These are phyloP conservation scores for Megacollybia marginata DNA, from an alignment of 768 basidiomycete genomes.

Conservation along the genomic window DNA sequence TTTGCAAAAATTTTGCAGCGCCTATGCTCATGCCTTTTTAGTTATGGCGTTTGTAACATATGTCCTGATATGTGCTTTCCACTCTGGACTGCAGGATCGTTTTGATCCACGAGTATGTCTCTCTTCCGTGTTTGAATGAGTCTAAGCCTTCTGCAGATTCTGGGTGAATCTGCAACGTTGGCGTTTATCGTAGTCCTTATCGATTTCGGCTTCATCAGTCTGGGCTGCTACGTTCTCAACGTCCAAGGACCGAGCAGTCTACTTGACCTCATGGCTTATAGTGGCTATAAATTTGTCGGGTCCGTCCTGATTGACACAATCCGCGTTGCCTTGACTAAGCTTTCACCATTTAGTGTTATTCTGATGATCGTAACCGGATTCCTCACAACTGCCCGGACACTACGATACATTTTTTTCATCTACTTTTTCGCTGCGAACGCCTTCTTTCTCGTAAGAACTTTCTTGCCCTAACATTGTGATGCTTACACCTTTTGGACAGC, in stretches of 20 bases:
- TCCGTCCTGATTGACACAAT: background rate
- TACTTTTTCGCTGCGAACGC: slow-evolving; percentile 88
- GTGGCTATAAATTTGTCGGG: slow-evolving; percentile 98
- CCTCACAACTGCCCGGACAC: slow-evolving; percentile 47
- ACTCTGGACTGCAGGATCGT: slow-evolving; percentile 72
- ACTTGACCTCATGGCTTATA: slow-evolving; percentile 83
- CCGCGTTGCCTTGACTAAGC: background rate
- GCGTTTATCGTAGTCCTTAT: slow-evolving; percentile 79
- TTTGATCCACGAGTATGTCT: slow-evolving; percentile 58
- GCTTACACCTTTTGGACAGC: slow-evolving; percentile 34
- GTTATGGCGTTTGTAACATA: slow-evolving; percentile 97
- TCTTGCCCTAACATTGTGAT: background rate
- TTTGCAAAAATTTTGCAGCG: slow-evolving; percentile 1
- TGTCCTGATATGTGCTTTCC: slow-evolving; percentile 80
- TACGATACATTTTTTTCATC: slow-evolving; percentile 67
- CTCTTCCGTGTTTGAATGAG: no score
- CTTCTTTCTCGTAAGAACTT: slow-evolving; percentile 82
- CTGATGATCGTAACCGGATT: slow-evolving; percentile 55
- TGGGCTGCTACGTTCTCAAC: slow-evolving; percentile 90
- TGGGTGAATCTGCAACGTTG: slow-evolving; percentile 80
- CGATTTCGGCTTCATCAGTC: slow-evolving; percentile 84
- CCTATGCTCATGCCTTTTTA: slow-evolving; percentile 21
- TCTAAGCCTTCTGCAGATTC: slow-evolving; percentile 28
- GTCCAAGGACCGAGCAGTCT: slow-evolving; percentile 67
- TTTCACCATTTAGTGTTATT: background rate